phyloP scores from a whole-genome alignment of 73 alveolate genomes.

The Uronychia setigera region DNA sequence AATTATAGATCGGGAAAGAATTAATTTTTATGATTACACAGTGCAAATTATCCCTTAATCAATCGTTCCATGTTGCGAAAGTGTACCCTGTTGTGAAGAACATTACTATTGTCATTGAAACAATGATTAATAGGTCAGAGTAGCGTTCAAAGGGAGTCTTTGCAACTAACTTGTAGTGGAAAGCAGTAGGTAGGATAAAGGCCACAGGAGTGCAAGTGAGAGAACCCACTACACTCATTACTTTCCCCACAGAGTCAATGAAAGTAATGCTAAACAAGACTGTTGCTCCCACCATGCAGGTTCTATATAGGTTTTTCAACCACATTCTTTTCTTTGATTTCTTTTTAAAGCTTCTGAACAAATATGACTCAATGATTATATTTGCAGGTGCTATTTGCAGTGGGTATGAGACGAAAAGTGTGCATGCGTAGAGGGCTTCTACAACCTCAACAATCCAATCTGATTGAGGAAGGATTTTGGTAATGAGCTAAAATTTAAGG shows the following conservation, averaged over 20 bases:
- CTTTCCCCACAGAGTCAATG: background rate
- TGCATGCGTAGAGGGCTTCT: conserved; percentile 39
- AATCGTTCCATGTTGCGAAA: background rate
- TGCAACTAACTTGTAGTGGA: background rate
- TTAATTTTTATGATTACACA: no score
- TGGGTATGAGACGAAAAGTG: conserved; percentile 58
- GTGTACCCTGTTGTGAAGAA: background rate
- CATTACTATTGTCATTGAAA: conserved; percentile 6
- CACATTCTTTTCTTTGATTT: conserved; percentile 38
- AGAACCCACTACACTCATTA: background rate
- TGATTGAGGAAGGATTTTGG: background rate
- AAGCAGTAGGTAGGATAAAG: background rate
- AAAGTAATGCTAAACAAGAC: background rate
- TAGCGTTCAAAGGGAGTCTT: no score
- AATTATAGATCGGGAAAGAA: no score
- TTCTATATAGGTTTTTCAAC: conserved; percentile 44
- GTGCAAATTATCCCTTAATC: no score
- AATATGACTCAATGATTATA: conserved; percentile 47
- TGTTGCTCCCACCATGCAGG: background rate
- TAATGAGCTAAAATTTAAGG: background rate
- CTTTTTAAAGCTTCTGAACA: conserved; percentile 7
- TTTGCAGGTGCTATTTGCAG: conserved; percentile 47
- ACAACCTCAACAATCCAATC: conserved; percentile 15
- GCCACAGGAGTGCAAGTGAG: conserved; percentile 12
- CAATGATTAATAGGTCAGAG: no score